A percentile compares a stretch with the other conserved stretches of the same genome.
Conservation (phyloP, 192 early-diverging fungal species). For the Coemansia sp. region DNA sequence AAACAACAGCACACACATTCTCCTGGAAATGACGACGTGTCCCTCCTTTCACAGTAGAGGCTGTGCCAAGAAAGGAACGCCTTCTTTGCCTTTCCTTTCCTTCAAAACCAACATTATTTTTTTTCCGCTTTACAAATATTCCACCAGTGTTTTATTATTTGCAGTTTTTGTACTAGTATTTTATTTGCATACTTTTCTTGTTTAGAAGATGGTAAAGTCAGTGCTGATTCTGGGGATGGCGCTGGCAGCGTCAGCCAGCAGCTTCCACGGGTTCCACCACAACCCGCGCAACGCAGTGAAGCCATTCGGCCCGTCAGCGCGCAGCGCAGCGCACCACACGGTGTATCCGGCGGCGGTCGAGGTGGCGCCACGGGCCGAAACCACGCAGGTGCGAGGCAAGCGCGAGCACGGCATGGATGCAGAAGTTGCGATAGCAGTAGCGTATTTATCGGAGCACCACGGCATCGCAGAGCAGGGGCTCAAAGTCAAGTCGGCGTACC, state of each 20-base stretch:
- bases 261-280: constrained; percentile 46
- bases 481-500: constrained; percentile 40
- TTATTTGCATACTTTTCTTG: neutral
- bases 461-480: constrained; percentile 25
- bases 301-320: constrained; percentile 34
- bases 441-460: constrained; percentile 31
- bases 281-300: constrained; percentile 31
- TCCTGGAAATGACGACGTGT: neutral
- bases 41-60: too few species aligned
- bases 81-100: neutral
- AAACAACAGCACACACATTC: neutral
- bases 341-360: constrained; percentile 24
- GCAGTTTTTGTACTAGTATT: neutral
- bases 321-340: constrained; percentile 32
- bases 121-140: neutral
- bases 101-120: neutral
- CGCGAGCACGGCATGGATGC: constrained; percentile 11
- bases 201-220: constrained; percentile 41
- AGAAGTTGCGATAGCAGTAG: constrained; percentile 32
- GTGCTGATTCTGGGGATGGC: constrained; percentile 37
- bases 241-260: constrained; percentile 34
- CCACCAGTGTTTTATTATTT: neutral
- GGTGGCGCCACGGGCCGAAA: constrained; percentile 13
- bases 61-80: too few species aligned
- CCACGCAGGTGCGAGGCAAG: constrained; percentile 25